Evolutionary conservation across 2,329 filamentous ascomycete species (phyloP).

Genomic region (Aspergillus sp.): DNA sequence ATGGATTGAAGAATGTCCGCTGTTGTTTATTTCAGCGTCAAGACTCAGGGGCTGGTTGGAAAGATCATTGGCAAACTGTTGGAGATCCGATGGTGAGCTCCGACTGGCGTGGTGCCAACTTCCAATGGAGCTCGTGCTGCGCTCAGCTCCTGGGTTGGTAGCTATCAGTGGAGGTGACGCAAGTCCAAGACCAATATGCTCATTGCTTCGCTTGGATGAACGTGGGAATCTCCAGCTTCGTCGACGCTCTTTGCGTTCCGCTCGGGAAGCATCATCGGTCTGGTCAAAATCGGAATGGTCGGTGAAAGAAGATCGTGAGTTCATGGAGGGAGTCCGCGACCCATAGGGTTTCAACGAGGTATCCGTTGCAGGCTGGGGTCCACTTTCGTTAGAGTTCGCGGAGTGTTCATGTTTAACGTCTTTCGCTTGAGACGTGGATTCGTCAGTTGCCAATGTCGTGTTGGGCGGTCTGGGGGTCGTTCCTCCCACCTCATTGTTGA

Average conservation of each 20-base stretch:
- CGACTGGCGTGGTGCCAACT: constrained; percentile 50
- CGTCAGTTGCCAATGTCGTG: too few relatives aligned
- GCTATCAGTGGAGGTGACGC: constrained; percentile 51
- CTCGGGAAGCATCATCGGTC: constrained; percentile 55
- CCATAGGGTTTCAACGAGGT: constrained; percentile 59
- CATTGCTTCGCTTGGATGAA: constrained; percentile 51
- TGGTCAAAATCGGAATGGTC: constrained; percentile 79
- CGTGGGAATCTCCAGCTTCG: constrained; percentile 67
- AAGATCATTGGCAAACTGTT: constrained; percentile 32
- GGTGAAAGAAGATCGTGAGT: constrained; percentile 66
- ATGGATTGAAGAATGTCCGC: constrained; percentile 12
- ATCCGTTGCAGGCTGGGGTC: constrained; percentile 40
- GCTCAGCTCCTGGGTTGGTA: constrained; percentile 58
- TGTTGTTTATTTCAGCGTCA: constrained; percentile 35
- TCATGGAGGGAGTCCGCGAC: constrained; percentile 72
- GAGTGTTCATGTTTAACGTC: too few relatives aligned
- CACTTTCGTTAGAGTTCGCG: not conserved
- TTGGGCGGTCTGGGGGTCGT: not conserved
- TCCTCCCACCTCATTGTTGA: constrained; percentile 14
- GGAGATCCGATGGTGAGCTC: constrained; percentile 41
- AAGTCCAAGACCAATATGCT: constrained; percentile 39
- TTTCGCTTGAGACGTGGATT: too few relatives aligned
- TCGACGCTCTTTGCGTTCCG: constrained; percentile 64
- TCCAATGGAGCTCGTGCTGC: constrained; percentile 64
- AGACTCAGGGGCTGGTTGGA: constrained; percentile 30